Conservation (phyloP, 2,329 filamentous ascomycete genomes). For the Aspergillus fischeri region DNA sequence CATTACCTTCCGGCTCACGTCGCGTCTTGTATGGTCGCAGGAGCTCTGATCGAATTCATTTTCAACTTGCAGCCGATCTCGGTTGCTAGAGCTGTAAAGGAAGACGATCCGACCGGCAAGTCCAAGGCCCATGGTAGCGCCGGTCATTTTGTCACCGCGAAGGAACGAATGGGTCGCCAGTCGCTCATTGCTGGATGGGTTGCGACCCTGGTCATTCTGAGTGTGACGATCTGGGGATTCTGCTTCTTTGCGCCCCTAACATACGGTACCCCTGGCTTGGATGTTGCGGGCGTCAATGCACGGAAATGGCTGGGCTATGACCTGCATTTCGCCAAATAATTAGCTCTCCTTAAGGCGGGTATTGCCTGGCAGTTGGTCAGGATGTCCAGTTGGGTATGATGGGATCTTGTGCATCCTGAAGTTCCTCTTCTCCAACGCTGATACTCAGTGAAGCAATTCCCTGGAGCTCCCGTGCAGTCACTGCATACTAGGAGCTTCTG, state of each 20-base stretch:
- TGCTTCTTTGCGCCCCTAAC: conserved; percentile 93
- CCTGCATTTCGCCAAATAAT: conserved; percentile 95
- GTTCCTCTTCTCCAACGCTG: not conserved
- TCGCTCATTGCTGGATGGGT: conserved; percentile 76
- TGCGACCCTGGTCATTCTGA: conserved; percentile 66
- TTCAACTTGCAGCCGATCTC: conserved; percentile 77
- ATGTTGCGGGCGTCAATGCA: conserved; percentile 69
- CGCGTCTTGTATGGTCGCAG: conserved; percentile 83
- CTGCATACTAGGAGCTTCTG: too few relatives aligned
- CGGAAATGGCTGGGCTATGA: conserved; percentile 98
- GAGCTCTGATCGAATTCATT: conserved; percentile 89
- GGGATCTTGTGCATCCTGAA: not conserved
- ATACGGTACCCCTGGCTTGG: conserved; percentile 87
- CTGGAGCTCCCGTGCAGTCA: too few relatives aligned
- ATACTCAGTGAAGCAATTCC: not conserved
- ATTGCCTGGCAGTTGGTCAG: not conserved
- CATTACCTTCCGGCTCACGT: conserved; percentile 96
- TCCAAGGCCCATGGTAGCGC: conserved; percentile 39
- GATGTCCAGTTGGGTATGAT: not conserved
- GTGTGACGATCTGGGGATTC: conserved; percentile 69
- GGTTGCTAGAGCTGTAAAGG: conserved; percentile 41
- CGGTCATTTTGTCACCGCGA: conserved; percentile 65
- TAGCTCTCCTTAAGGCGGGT: not conserved
- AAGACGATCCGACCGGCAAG: conserved; percentile 36
- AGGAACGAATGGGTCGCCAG: conserved; percentile 75